Evolutionary conservation across 2,329 filamentous ascomycete species (phyloP).

Genomic region (Mollisiaceae sp.): DNA sequence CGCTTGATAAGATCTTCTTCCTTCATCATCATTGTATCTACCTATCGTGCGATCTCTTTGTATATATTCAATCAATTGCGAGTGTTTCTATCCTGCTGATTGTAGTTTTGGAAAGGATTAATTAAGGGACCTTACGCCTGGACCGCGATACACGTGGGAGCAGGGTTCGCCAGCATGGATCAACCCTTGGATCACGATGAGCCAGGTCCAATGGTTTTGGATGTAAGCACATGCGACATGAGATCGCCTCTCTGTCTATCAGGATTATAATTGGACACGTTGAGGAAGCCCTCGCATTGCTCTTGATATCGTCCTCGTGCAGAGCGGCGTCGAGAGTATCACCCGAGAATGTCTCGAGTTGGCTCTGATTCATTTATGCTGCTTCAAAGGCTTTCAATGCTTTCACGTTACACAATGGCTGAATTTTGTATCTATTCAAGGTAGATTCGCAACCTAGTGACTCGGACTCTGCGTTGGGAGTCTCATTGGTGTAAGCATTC

Average conservation of each 20-base stretch:
- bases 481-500: slow-evolving; percentile 11
- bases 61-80: neutral
- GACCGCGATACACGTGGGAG: neutral
- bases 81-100: neutral
- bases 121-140: neutral
- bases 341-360: neutral
- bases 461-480: slow-evolving; percentile 13
- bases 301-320: neutral
- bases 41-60: neutral
- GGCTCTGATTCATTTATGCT: neutral
- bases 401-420: neutral
- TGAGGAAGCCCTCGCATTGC: neutral
- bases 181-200: slow-evolving; percentile 13
- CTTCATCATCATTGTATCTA: neutral
- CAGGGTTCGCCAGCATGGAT: slow-evolving; percentile 9
- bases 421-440: neutral
- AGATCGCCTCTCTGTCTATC: neutral
- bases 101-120: neutral
- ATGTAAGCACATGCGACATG: slow-evolving; percentile 16
- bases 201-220: slow-evolving; percentile 7
- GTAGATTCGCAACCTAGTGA: slow-evolving; percentile 18
- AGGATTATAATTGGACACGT: neutral
- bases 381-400: neutral
- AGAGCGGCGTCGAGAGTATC: neutral
- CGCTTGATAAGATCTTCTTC: neutral